phyloP scores from a whole-genome alignment of 257 asterid species.

The Solanum ossicruentum region DNA sequence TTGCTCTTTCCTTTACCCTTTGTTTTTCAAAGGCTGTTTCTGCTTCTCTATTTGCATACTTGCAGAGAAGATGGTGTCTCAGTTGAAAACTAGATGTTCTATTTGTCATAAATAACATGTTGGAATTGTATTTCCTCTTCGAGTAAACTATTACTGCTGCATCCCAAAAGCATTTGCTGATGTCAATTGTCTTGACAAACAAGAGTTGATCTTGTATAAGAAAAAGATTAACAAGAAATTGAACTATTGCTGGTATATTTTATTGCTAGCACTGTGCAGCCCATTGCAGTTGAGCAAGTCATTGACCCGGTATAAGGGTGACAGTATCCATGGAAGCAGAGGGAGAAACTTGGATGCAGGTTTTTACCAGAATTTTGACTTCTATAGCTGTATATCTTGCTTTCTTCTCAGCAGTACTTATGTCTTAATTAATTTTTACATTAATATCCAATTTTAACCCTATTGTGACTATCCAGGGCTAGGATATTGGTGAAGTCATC shows the following conservation, averaged over 20 bases:
- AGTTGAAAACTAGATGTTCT: background rate
- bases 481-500: background rate
- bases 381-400: background rate
- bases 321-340: slow-evolving; percentile 81
- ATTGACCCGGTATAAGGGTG: slow-evolving; percentile 82
- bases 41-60: background rate
- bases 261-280: slow-evolving; percentile 30
- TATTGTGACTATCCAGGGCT: background rate
- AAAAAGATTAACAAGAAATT: background rate
- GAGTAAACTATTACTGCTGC: background rate
- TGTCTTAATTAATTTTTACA: background rate
- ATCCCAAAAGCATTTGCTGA: background rate
- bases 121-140: background rate
- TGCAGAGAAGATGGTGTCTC: background rate
- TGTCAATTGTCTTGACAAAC: background rate
- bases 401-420: background rate
- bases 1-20: background rate
- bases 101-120: background rate
- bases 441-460: background rate
- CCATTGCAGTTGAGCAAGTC: slow-evolving; percentile 45
- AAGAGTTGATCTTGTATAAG: background rate
- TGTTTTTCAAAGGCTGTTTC: background rate
- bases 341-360: slow-evolving; percentile 62
- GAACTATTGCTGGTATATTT: background rate
- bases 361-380: slow-evolving; percentile 1